These are phyloP conservation scores for Melastoma malabathricum DNA, from an alignment of 345 rosid species.

Conservation along the genomic window DNA sequence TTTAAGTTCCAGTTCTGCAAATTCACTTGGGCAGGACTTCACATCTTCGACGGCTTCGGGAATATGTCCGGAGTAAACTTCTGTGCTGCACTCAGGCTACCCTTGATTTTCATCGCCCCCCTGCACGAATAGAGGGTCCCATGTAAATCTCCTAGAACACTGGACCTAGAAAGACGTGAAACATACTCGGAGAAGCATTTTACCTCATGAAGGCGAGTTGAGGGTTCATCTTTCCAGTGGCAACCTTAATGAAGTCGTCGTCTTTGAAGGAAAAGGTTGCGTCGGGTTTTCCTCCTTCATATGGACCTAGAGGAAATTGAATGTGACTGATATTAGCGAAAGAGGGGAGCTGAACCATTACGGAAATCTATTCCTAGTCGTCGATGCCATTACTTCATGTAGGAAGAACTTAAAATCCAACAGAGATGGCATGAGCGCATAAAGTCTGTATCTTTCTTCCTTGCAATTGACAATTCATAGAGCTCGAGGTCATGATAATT, in stretches of 20 bases:
- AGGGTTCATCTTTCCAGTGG: constrained; percentile 85
- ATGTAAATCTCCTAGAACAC: neutral
- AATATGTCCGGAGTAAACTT: constrained; percentile 93
- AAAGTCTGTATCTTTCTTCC: too few species aligned
- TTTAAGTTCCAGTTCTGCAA: too few species aligned
- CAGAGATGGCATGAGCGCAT: too few species aligned
- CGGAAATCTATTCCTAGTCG: too few species aligned
- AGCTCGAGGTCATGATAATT: too few species aligned
- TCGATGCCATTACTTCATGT: too few species aligned
- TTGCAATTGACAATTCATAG: too few species aligned
- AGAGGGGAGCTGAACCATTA: too few species aligned
- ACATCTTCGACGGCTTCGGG: constrained; percentile 91
- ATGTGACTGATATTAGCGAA: neutral
- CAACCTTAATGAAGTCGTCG: constrained; percentile 84
- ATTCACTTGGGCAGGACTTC: constrained; percentile 7
- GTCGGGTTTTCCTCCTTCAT: constrained; percentile 86
- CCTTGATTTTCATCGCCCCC: constrained; percentile 91
- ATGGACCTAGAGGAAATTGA: constrained; percentile 31
- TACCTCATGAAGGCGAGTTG: constrained; percentile 94
- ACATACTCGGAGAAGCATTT: neutral
- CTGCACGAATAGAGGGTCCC: constrained; percentile 23
- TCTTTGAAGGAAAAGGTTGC: constrained; percentile 77
- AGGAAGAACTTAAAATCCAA: too few species aligned
- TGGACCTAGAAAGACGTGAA: neutral
- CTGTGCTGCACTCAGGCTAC: constrained; percentile 90